Evolutionary conservation across 371 early-diverging fungal genomes (phyloP).

Genomic region (Apophysomyces ossiformis): DNA sequence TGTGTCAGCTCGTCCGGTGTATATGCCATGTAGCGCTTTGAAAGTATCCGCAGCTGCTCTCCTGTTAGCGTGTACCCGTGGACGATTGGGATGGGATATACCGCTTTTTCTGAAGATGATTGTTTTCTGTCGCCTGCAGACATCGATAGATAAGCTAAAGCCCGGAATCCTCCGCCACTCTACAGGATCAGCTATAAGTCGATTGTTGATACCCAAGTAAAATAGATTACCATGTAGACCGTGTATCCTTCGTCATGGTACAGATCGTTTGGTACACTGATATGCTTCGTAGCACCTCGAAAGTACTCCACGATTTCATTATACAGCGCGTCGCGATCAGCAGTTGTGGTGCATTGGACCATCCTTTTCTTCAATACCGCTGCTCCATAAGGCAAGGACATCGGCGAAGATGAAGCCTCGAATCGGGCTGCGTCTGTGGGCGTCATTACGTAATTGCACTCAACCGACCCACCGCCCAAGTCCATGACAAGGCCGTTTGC

Average conservation of each 20-base stretch:
- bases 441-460: conserved; percentile 48
- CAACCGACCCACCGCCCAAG: conserved; percentile 59
- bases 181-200: background rate
- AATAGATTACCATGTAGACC: conserved; percentile 34
- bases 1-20: conserved; percentile 27
- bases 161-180: conserved; percentile 59
- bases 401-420: conserved; percentile 24
- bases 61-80: conserved; percentile 51
- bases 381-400: conserved; percentile 57
- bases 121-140: conserved; percentile 15
- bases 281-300: conserved; percentile 14
- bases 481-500: conserved; percentile 60
- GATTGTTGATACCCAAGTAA: background rate
- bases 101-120: background rate
- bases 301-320: conserved; percentile 23
- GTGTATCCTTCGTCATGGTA: conserved; percentile 37
- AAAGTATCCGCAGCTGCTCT: conserved; percentile 30
- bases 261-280: conserved; percentile 23
- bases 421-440: conserved; percentile 13
- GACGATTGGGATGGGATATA: conserved; percentile 57
- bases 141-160: conserved; percentile 56
- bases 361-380: conserved; percentile 44
- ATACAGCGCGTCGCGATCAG: conserved; percentile 11
- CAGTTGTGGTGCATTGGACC: conserved; percentile 1
- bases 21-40: conserved; percentile 29